Evolutionary conservation across 1,284 basidiomycete species (phyloP), one percentile per base, ranked within the genome.

Genomic region (Ceratobasidium theobromae): DNA sequence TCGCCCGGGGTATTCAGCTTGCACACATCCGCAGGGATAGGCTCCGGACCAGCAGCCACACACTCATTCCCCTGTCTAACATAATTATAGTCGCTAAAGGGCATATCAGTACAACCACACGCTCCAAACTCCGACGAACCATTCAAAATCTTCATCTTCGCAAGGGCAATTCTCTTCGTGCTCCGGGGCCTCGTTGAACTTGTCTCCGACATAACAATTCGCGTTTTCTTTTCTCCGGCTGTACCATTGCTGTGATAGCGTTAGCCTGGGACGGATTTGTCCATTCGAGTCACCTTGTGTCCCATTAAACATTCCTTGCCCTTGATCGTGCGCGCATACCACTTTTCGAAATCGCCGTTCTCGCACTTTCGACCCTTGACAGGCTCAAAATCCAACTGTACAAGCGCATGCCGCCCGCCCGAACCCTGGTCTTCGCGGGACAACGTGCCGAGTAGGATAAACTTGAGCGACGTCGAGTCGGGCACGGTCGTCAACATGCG

Each of bases 401-500:
- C 80, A 8, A 88, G 79, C 0, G 86, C 91, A 71, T 90, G 88
- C 1, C 86, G 82, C 1, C 88, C 86, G 1, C 84, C 77, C 1
- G 76, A 75, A 9, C 79, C 80, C 68, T 84, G 81, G 62, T 93
- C 86, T 30, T 81, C 78, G 40, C 88, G 84, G 1, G 85, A 79
- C 9, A 94, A 81, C 66, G 89, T 87, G 2, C 89, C 95, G 32
- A 96, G 80, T 2, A 97, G 79, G 14, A 96, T 75, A 79, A 97
- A 95, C 76, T 94, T 96, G 75, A 95, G 94, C 0, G 92, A 94
- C 0, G 94, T 97, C 25, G 92, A 93, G 72, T 98, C 94, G 0
- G 92, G 91, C 4, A 96, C 83, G 1, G 93, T 95, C 33, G 89
- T 88, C 16, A 98, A 79, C 0, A 86, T 84, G 3, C 85, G 81